These are phyloP conservation scores for Epichloe sibirici DNA, from an alignment of 2,329 filamentous ascomycete genomes.

Conservation along the genomic window DNA sequence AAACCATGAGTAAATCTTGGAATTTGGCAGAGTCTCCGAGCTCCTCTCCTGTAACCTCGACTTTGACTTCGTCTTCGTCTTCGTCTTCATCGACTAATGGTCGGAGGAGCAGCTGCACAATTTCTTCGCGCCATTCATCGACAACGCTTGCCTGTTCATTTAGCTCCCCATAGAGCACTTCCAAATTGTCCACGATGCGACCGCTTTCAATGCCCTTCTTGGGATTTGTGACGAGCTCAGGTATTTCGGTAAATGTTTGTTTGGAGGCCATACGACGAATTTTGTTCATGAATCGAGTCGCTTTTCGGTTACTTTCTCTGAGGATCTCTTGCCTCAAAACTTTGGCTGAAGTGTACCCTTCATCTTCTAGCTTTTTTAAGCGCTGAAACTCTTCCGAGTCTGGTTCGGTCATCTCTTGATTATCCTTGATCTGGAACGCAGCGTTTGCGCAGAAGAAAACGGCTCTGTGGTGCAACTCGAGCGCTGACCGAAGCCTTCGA, in stretches of 20 bases:
- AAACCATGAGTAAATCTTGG: constrained; percentile 82
- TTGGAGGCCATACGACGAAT: constrained; percentile 41
- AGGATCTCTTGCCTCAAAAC: constrained; percentile 66
- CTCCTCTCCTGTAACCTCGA: constrained; percentile 76
- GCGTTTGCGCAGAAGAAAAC: constrained; percentile 78
- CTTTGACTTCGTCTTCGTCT: constrained; percentile 53
- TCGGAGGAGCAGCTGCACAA: constrained; percentile 58
- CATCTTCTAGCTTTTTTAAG: constrained; percentile 58
- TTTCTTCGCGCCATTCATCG: constrained; percentile 61
- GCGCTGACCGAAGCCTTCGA: constrained; percentile 53
- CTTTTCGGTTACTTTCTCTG: constrained; percentile 31
- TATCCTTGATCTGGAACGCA: constrained; percentile 70
- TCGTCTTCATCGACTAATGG: constrained; percentile 74
- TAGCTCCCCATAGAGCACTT: constrained; percentile 51
- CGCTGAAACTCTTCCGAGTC: constrained; percentile 54
- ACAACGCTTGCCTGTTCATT: constrained; percentile 62
- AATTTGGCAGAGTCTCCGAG: constrained; percentile 77
- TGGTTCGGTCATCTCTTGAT: constrained; percentile 49
- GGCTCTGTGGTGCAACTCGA: constrained; percentile 73
- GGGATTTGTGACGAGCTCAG: constrained; percentile 39
- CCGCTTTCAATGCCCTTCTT: constrained; percentile 61
- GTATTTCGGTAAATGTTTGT: constrained; percentile 49
- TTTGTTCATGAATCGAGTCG: constrained; percentile 42
- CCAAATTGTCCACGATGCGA: constrained; percentile 52
- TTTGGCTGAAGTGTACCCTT: constrained; percentile 70